A percentile compares a stretch with the other conserved stretches of the same genome.
Conservation (phyloP, 1,284 basidiomycete genomes). For the Leccinum solheimii region DNA sequence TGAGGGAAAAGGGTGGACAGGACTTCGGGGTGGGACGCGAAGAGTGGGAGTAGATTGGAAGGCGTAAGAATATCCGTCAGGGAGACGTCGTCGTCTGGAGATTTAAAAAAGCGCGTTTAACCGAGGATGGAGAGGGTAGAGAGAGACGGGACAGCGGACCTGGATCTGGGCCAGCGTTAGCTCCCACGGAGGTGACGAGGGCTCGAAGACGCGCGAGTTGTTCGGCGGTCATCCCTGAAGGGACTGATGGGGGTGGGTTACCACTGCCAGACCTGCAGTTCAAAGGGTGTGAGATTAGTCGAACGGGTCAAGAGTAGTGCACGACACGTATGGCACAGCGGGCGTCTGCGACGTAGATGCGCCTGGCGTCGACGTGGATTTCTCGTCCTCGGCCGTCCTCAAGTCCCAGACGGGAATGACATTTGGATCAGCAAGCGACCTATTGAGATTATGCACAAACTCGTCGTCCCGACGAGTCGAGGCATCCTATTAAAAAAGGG, state of each 20-base stretch:
- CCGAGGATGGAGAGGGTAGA: slow-evolving; percentile 19
- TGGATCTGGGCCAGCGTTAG: slow-evolving; percentile 21
- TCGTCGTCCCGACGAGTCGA: slow-evolving; percentile 68
- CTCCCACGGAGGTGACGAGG: slow-evolving; percentile 41
- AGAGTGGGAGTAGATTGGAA: slow-evolving; percentile 65
- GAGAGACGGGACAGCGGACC: slow-evolving; percentile 25
- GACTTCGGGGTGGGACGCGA: slow-evolving; percentile 64
- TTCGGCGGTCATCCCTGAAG: slow-evolving; percentile 45
- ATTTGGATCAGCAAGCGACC: slow-evolving; percentile 63
- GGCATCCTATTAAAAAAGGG: slow-evolving; percentile 49
- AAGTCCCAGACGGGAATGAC: slow-evolving; percentile 59
- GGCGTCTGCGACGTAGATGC: slow-evolving; percentile 34
- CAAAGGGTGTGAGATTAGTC: not conserved
- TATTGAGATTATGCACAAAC: slow-evolving; percentile 69
- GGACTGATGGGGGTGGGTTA: slow-evolving; percentile 2
- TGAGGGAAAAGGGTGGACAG: slow-evolving; percentile 71
- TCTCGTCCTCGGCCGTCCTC: slow-evolving; percentile 24
- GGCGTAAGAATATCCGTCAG: slow-evolving; percentile 75
- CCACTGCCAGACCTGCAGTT: slow-evolving; percentile 7
- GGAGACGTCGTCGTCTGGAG: slow-evolving; percentile 49
- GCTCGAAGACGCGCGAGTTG: slow-evolving; percentile 54
- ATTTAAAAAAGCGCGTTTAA: not conserved
- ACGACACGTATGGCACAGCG: slow-evolving; percentile 23
- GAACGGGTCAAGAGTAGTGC: not conserved
- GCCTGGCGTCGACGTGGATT: slow-evolving; percentile 43